Evolutionary conservation across 2,329 filamentous ascomycete genomes (phyloP).

Genomic region (Botrytis squamosa): DNA sequence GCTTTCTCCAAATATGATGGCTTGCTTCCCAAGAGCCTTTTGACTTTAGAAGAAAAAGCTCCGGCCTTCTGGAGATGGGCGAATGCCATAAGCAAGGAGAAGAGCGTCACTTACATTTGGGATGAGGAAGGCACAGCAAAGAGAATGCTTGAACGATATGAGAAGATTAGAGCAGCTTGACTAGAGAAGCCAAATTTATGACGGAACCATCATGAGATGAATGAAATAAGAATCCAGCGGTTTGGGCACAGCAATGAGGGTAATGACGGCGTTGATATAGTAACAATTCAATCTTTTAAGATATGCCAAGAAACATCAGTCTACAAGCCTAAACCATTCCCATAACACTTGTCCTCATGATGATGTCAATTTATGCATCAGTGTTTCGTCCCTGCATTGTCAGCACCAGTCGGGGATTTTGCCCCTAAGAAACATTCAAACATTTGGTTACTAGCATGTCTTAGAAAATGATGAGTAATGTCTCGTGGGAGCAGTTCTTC

Average conservation of each 20-base stretch:
- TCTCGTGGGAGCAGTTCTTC: not conserved
- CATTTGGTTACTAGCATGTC: slow-evolving; percentile 1
- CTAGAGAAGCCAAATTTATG: not conserved
- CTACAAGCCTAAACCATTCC: not conserved
- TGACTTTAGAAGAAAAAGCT: slow-evolving; percentile 51
- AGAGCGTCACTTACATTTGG: slow-evolving; percentile 65
- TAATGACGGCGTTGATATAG: slow-evolving; percentile 14
- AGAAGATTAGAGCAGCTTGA: slow-evolving; percentile 17
- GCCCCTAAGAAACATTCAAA: not conserved
- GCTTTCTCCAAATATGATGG: slow-evolving; percentile 52
- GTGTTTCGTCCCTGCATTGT: slow-evolving; percentile 11
- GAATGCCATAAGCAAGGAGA: slow-evolving; percentile 55
- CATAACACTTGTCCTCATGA: not conserved
- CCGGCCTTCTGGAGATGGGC: slow-evolving; percentile 70
- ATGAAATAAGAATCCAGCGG: not conserved
- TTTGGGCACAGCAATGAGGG: not conserved
- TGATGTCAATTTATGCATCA: slow-evolving; percentile 11
- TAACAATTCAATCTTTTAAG: slow-evolving; percentile 7
- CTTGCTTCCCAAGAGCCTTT: slow-evolving; percentile 51
- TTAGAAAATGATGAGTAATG: not conserved
- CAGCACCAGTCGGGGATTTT: slow-evolving; percentile 7
- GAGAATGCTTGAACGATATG: slow-evolving; percentile 43
- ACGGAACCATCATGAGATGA: not conserved
- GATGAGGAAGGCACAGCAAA: slow-evolving; percentile 51
- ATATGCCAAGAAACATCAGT: slow-evolving; percentile 10